These are phyloP conservation scores for Thuidium tamariscinum DNA, from an alignment of 225 moss, liverwort and hornwort genomes.

Conservation along the genomic window DNA sequence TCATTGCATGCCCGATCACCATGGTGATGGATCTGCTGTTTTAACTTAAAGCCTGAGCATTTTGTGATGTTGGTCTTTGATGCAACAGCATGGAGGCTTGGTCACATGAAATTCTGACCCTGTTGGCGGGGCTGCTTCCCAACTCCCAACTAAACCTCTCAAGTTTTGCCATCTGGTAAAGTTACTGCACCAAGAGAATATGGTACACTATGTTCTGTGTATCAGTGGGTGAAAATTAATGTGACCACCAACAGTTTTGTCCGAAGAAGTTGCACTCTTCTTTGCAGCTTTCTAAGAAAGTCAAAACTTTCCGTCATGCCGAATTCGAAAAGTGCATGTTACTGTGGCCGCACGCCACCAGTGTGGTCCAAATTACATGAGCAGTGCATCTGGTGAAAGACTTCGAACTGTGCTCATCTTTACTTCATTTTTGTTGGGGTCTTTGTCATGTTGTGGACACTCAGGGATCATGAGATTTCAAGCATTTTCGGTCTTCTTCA, in stretches of 20 bases:
- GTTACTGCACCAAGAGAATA: background rate
- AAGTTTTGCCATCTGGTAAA: slow-evolving; percentile 34
- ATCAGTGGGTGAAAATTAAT: background rate
- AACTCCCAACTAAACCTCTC: slow-evolving; percentile 27
- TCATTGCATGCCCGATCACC: background rate
- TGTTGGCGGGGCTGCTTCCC: slow-evolving; percentile 37
- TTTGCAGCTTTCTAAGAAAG: background rate
- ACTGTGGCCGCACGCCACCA: background rate
- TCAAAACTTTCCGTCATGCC: background rate
- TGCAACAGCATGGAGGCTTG: slow-evolving; percentile 36
- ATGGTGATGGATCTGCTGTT: background rate
- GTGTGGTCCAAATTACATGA: background rate
- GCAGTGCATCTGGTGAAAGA: background rate
- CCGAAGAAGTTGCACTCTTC: background rate
- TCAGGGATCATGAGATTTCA: background rate
- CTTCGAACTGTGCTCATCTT: background rate
- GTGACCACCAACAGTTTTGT: background rate
- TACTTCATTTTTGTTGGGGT: background rate
- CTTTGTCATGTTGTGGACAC: background rate
- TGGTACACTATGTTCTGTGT: background rate
- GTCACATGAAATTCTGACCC: slow-evolving; percentile 6
- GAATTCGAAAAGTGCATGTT: background rate
- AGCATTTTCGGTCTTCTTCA: background rate
- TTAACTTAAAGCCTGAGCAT: background rate
- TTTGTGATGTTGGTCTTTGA: background rate